Base-by-base conservation (phyloP, 257 asterid genomes). In the Solanum chaucha region DNA sequence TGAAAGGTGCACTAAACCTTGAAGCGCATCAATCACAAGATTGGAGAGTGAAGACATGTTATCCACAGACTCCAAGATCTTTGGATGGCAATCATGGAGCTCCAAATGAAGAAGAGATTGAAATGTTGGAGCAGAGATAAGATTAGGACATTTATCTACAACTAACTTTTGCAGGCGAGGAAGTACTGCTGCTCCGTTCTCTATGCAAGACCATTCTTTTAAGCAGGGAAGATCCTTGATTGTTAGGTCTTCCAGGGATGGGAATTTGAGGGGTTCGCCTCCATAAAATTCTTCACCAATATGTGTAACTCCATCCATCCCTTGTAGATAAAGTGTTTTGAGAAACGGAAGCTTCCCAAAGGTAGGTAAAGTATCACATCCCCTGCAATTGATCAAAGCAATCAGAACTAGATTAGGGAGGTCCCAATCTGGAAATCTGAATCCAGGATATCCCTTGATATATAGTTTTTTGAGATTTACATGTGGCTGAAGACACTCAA, bases 301-400 rank as follows among this genome's bases (percentile, higher is more conserved):
- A 83, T 59, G 41, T 85, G 30, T 44, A 70, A 89, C 74, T 20
- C 85, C 3, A 75, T 85, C 85, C 88, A 89, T 89, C 38, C 89
- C 87, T 84, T 77, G 88, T 67, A 89, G 67, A 59, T 5, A 30
- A 5, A 89, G 68, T 59, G 58, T 84, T 82, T 85, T 70, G 20
- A 89, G 89, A 64, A 70, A 85, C 11, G 89, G 89, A 87, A 89
- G 91, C 68, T 87, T 72, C 71, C 89, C 89, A 72, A 84, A 89
- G 20, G 77, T 51, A 46, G 91, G 89, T 82, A 89, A 19, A 36
- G 13, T 51, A 55, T 65, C 48, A 64, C 89, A 89, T 77, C 75
- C 86, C 46, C 89, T 84, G 24, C 88, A 87, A 84, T 87, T 55
- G 30, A 75, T 84, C 89, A 87, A 77, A 22, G 70, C 91, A 87